Evolutionary conservation across 768 basidiomycete species (phyloP), one percentile per base, ranked within the genome.

Genomic region (Leccinum sublutescens): DNA sequence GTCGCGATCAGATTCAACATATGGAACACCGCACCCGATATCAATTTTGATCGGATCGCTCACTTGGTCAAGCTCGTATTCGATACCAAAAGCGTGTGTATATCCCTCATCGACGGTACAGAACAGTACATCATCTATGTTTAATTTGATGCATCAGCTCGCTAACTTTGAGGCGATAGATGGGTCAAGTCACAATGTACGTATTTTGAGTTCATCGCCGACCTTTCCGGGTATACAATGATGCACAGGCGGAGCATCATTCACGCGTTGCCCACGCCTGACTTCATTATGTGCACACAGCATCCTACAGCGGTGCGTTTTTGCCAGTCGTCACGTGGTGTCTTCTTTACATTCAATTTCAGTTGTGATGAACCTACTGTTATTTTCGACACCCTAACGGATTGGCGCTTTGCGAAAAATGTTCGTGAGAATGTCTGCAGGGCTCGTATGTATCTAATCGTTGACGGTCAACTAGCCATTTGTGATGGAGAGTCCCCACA

Each of bases 61-160:
- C 93, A 96, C 71, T 82, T 98, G 27, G 91, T 90, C 43, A 95
- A 95, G 75, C 78, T 97, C 43, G 95, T 98, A 7, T 98, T 98
- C 74, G 89, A 82, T 67, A 91, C 94, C 2, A 91, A 91, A 70
- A 87, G 89, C 14, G 94, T 95, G 2, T 72, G 85, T 23, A 90
- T 98, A 21, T 85, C 88, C 8, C 76, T 96, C 38, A 80, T 94
- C n/a, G 94, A 96, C 69, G 86, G 85, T 12, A 85, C 86, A 47
- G 88, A 91, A 59, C 89, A 93, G 89, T 91, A 75, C 74, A 88
- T 70, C 55, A 15, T 56, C 21, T 55, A 40, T 54, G 57, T 57
- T 14, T 38, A 54, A 29, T 38, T 21, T 45, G 54, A 5, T 64
- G 21, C 23, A 36, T 38, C 47, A 36, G 15, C 33, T 56, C 21